Base-by-base conservation (phyloP, 352 stramenopile genomes). In the Elongisporangium anandrum region DNA sequence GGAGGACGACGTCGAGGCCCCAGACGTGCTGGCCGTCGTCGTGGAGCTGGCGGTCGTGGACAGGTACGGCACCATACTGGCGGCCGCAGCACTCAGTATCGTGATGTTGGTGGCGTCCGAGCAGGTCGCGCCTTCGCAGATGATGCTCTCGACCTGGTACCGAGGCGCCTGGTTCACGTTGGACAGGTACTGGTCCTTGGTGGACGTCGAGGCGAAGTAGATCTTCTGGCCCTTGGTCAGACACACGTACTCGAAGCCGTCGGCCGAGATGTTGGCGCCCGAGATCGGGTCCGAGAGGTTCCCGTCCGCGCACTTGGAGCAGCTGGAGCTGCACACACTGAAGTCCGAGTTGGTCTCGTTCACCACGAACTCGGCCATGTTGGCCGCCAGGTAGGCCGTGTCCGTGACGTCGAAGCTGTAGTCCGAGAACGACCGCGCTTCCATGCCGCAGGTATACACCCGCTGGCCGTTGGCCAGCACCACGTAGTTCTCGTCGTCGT, bases 381-480 rank as follows among this genome's bases (percentile, higher is more conserved):
- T 92, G 50, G 82, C 80, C 7, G 78, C 85, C 39, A 92, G 55
- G 56, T 90, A 90, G 24, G 81, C 60, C 51, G 82, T 79, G 64
- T 94, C 82, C 21, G 85, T 91, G 54, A 83, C 79, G 52, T 78
- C 45, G 57, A 81, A 84, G 51, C 61, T 61, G 61, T 88, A 86
- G 56, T 69, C 34, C 2, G 58, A 17, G 54, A 88, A 87, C 20
- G 50, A 15, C 8, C 72, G 74, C 51, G 80, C 52, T 17, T 69
- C 78, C 85, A 94, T 94, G 54, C 82, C 82, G 59, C 85, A 94
- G 39, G 82, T 77, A 68, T 88, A 91, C 54, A 94, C 63, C 23
- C 64, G 69, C 70, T 94, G 85, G 19, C 79, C 81, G 50, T 90
- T 76, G 21, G 54, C 57, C 39, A 88, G 72, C 50, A 71, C 59